Evolutionary conservation across 805 yeast genomes (phyloP).

Genomic region (Metschnikowia santaceciliae): DNA sequence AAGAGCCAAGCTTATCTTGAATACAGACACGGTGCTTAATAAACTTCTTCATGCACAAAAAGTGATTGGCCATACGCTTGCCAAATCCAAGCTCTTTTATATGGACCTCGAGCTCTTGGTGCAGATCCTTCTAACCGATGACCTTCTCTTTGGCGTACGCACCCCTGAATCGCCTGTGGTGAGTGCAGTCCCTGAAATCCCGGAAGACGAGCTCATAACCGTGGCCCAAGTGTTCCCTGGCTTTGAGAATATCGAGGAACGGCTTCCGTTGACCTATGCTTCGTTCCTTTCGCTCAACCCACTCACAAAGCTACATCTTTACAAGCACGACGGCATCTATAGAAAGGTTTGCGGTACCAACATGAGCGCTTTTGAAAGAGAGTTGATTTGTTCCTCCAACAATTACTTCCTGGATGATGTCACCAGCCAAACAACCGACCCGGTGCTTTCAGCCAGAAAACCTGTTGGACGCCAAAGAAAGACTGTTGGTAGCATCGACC

Average conservation of each 20-base stretch:
- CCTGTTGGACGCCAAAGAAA: slow-evolving; percentile 31
- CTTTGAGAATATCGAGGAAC: slow-evolving; percentile 29
- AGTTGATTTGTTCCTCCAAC: slow-evolving; percentile 26
- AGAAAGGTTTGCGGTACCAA: slow-evolving; percentile 22
- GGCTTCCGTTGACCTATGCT: slow-evolving; percentile 30
- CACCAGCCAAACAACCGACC: slow-evolving; percentile 5
- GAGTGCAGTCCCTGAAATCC: neutral
- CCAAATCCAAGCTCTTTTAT: slow-evolving; percentile 23
- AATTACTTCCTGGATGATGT: slow-evolving; percentile 20
- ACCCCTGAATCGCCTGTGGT: slow-evolving; percentile 8
- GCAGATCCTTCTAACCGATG: slow-evolving; percentile 14
- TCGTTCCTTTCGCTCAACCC: slow-evolving; percentile 33
- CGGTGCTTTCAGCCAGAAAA: slow-evolving; percentile 12
- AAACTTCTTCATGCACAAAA: slow-evolving; percentile 16
- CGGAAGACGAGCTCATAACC: slow-evolving; percentile 29
- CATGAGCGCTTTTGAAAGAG: slow-evolving; percentile 33
- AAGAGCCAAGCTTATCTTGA: slow-evolving; percentile 16
- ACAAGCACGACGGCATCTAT: slow-evolving; percentile 24
- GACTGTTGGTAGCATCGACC: slow-evolving; percentile 31
- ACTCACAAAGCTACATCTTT: slow-evolving; percentile 33
- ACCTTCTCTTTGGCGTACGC: slow-evolving; percentile 11
- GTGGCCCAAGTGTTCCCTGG: slow-evolving; percentile 40
- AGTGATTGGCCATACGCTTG: slow-evolving; percentile 20
- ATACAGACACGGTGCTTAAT: slow-evolving; percentile 22
- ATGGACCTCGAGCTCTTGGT: slow-evolving; percentile 21